Base-by-base conservation (phyloP, 805 yeast species). In the Candida morakotiae region DNA sequence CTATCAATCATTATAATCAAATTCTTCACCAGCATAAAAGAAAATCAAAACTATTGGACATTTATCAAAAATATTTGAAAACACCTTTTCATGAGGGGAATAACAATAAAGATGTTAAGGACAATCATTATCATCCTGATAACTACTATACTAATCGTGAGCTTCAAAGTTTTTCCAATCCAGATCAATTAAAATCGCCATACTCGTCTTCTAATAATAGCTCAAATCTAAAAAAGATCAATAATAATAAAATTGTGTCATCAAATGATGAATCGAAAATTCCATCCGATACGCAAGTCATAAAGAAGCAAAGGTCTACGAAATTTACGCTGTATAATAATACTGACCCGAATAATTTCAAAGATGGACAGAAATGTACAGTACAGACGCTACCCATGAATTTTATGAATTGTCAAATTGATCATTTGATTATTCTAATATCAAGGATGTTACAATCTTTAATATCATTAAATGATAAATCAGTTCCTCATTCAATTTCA, bases 381-480 rank as follows among this genome's bases (percentile, higher is more conserved):
- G 17, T 8, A 20, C 31, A 20, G 17, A 8, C 7, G 5, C 17
- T 79, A 9, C 83, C 84, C 2, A 37, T 43, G 10, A 62, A 71
- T 38, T 88, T 81, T 59, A 73, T 76, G 45, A 69, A 77, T 28
- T 84, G 95, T 51, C 72, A 85, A 9, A 67, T 80, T 39, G 77
- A 79, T 14, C 93, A 85, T 48, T 60, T 91, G 29, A 77, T 89
- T 26, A 66, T 71, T 1, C 64, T 91, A 23, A 79, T 91, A 22
- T 68, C 95, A 1, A 67, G 96, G 37, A 87, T 89, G 93, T 64
- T 93, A 19, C 71, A 76, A 32, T 83, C 86, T 28, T 70, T 91
- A 17, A 86, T 89, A 10, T 59, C 67, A 17, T 70, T 86, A 23
- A 91, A 91, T 56, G 98, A 91, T 60, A 64, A 65, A 14, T 49